phyloP scores from a whole-genome alignment of 352 stramenopile species.

The Phytophthora hybrid region DNA sequence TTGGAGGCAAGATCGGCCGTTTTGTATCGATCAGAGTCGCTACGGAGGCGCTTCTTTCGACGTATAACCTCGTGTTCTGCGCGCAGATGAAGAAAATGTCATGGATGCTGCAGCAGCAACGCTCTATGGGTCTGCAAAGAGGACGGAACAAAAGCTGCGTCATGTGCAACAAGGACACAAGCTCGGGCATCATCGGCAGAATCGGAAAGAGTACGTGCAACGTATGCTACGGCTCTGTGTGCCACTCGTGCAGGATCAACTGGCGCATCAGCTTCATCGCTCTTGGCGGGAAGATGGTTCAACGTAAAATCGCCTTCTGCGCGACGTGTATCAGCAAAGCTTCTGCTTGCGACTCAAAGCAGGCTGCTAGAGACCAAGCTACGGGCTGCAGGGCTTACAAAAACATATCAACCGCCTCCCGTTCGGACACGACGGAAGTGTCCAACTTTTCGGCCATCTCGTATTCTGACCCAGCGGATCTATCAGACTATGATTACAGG shows the following conservation, averaged over 20 bases:
- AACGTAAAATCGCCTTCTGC: constrained; percentile 42
- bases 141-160: constrained; percentile 9
- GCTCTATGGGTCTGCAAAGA: constrained; percentile 24
- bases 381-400: not conserved
- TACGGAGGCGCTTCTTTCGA: constrained; percentile 15
- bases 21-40: not conserved
- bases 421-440: constrained; percentile 7
- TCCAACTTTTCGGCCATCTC: not conserved
- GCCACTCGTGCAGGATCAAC: constrained; percentile 28
- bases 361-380: constrained; percentile 16
- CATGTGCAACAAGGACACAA: constrained; percentile 21
- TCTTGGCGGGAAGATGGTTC: constrained; percentile 18
- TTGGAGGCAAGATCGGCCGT: constrained; percentile 13
- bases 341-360: constrained; percentile 9
- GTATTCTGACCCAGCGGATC: not conserved
- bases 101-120: constrained; percentile 16
- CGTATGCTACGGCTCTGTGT: constrained; percentile 32
- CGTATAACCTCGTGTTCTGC: constrained; percentile 36
- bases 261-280: constrained; percentile 36
- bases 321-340: constrained; percentile 30
- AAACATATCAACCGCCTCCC: not conserved
- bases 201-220: constrained; percentile 27
- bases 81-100: constrained; percentile 45
- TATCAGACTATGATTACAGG: not conserved
- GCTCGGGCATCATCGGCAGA: constrained; percentile 17